A percentile compares a stretch with the other conserved stretches of the same genome.
phyloP scores from a whole-genome alignment of 495 filamentous ascomycete species.

The Tuber microsphaerosporum region DNA sequence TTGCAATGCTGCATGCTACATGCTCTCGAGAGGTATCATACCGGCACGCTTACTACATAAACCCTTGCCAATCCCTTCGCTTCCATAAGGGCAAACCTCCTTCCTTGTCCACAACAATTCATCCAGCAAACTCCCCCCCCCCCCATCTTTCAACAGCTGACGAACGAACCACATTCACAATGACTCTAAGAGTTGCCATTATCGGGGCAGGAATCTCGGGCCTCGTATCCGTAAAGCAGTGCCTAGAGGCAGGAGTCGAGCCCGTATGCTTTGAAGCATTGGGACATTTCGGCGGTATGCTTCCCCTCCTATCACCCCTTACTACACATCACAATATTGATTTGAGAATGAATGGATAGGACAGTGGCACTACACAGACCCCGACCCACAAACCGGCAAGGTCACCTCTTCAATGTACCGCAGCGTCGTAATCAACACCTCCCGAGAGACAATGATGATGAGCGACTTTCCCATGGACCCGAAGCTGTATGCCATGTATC shows the following conservation, averaged over 20 bases:
- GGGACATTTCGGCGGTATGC: constrained; percentile 40
- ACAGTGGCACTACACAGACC: constrained; percentile 27
- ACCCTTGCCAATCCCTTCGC: background rate
- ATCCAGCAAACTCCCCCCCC: too few relatives aligned
- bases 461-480: constrained; percentile 43
- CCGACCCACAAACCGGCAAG: constrained; percentile 24
- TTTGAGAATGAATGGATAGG: background rate
- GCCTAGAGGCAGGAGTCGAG: constrained; percentile 37
- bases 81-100: background rate
- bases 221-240: constrained; percentile 41
- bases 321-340: background rate
- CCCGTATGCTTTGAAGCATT: constrained; percentile 39
- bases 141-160: background rate
- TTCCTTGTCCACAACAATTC: background rate
- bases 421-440: constrained; percentile 38
- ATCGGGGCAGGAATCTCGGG: constrained; percentile 34
- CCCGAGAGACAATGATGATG: constrained; percentile 39
- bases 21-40: too few relatives aligned
- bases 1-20: too few relatives aligned
- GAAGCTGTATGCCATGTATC: constrained; percentile 30
- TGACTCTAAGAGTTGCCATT: constrained; percentile 26
- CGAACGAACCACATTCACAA: constrained; percentile 3
- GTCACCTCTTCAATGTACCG: constrained; percentile 36
- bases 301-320: constrained; percentile 16
- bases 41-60: background rate